A percentile compares a stretch with the other conserved stretches of the same genome.
These are phyloP conservation scores for Alloteropsis angusta DNA, from an alignment of 202 grass and related monocot species.

Conservation along the genomic window DNA sequence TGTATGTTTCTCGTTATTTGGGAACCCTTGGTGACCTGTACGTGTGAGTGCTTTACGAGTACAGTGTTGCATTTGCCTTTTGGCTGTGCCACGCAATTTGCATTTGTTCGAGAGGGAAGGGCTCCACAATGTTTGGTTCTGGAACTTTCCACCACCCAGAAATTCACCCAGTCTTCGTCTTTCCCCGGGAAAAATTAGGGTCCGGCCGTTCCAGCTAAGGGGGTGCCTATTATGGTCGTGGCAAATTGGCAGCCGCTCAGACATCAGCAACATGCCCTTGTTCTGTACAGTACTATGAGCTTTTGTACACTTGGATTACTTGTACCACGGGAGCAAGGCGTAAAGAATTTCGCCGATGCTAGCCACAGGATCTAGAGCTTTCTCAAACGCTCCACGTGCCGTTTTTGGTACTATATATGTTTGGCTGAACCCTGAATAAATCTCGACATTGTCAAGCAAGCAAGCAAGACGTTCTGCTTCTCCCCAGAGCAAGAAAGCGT, in stretches of 20 bases:
- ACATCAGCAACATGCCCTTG: no score
- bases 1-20: not conserved
- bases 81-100: not conserved
- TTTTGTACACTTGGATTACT: not conserved
- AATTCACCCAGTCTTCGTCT: not conserved
- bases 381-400: not conserved
- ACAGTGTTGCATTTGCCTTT: not conserved
- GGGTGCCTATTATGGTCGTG: not conserved
- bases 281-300: no score
- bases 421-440: constrained; percentile 35
- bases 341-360: not conserved
- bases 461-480: not conserved
- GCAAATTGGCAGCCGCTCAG: not conserved
- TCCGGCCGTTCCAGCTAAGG: not conserved
- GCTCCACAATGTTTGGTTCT: not conserved
- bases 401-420: not conserved
- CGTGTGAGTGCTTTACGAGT: not conserved
- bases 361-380: not conserved
- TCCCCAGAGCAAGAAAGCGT: not conserved
- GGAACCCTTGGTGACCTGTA: no score
- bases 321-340: not conserved
- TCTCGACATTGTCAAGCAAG: not conserved
- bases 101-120: not conserved
- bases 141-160: not conserved
- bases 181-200: not conserved